phyloP scores from a whole-genome alignment of 805 yeast species.

The Candida stauntonica region DNA sequence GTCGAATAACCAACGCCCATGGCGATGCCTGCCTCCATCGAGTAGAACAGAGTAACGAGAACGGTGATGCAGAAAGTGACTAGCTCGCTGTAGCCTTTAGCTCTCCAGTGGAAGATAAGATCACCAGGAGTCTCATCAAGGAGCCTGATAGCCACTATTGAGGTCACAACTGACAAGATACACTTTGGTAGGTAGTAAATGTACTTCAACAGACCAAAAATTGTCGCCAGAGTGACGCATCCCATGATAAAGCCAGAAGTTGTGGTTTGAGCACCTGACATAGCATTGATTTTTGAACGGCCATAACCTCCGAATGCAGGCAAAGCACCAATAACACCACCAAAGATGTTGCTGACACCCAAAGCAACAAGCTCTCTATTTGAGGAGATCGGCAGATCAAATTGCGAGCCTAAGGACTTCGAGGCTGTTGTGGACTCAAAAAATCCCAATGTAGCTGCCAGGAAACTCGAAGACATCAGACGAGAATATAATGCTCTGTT shows the following conservation, averaged over 20 bases:
- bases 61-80: slow-evolving; percentile 64
- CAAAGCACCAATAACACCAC: slow-evolving; percentile 53
- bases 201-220: slow-evolving; percentile 52
- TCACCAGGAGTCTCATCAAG: slow-evolving; percentile 85
- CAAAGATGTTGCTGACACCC: slow-evolving; percentile 65
- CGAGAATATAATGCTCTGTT: slow-evolving; percentile 46
- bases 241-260: slow-evolving; percentile 84
- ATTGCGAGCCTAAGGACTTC: slow-evolving; percentile 74
- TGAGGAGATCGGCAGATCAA: slow-evolving; percentile 68
- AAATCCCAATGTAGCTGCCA: slow-evolving; percentile 82
- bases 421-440: slow-evolving; percentile 93
- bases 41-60: slow-evolving; percentile 58
- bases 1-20: slow-evolving; percentile 83
- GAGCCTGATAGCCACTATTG: slow-evolving; percentile 69
- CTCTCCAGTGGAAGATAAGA: slow-evolving; percentile 62
- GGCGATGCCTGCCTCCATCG: slow-evolving; percentile 86
- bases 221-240: slow-evolving; percentile 61
- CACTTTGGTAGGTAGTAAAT: slow-evolving; percentile 76
- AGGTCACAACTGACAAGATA: slow-evolving; percentile 73
- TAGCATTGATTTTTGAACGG: slow-evolving; percentile 80
- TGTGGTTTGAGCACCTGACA: slow-evolving; percentile 85
- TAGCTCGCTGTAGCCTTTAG: slow-evolving; percentile 75
- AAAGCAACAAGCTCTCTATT: slow-evolving; percentile 90
- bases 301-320: slow-evolving; percentile 98
- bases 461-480: slow-evolving; percentile 63